A percentile compares a stretch with the other conserved stretches of the same genome.
Evolutionary conservation across 257 asterid genomes (phyloP).

Genomic region (Fraxinus cuspidata): DNA sequence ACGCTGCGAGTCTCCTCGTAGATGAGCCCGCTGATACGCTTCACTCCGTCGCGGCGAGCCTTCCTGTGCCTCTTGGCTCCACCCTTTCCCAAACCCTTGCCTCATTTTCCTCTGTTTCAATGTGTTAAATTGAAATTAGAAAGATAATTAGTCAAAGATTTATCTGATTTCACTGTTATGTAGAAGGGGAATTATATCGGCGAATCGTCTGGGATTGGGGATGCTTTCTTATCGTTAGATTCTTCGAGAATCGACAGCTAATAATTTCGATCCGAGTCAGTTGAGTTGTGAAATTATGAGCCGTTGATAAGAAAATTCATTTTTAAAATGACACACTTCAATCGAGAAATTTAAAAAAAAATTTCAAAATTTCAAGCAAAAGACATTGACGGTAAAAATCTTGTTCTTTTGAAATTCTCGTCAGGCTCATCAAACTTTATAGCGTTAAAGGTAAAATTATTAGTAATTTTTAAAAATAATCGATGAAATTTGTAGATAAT

Average conservation of each 20-base stretch:
- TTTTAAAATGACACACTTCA: neutral
- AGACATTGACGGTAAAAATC: no score
- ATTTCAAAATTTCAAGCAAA: no score
- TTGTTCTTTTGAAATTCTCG: no score
- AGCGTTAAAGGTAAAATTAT: no score
- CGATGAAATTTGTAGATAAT: no score
- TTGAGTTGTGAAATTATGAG: neutral
- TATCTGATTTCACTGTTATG: neutral
- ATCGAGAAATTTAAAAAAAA: no score
- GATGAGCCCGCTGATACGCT: conserved; percentile 59
- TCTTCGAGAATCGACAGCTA: conserved; percentile 26
- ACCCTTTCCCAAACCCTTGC: conserved; percentile 63
- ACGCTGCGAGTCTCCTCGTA: conserved; percentile 64
- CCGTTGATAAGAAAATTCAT: conserved; percentile 23
- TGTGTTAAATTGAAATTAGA: neutral
- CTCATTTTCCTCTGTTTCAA: conserved; percentile 37
- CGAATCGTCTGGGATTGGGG: conserved; percentile 3
- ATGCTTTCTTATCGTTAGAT: conserved; percentile 30
- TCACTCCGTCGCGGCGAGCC: conserved; percentile 61
- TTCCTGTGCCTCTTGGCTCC: conserved; percentile 62
- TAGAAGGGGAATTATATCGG: neutral
- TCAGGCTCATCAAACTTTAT: no score
- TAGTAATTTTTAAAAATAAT: no score
- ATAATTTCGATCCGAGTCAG: conserved; percentile 29
- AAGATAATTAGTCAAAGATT: no score